Base-by-base conservation (phyloP, 2,329 filamentous ascomycete genomes). In the Diaporthe caulivora region DNA sequence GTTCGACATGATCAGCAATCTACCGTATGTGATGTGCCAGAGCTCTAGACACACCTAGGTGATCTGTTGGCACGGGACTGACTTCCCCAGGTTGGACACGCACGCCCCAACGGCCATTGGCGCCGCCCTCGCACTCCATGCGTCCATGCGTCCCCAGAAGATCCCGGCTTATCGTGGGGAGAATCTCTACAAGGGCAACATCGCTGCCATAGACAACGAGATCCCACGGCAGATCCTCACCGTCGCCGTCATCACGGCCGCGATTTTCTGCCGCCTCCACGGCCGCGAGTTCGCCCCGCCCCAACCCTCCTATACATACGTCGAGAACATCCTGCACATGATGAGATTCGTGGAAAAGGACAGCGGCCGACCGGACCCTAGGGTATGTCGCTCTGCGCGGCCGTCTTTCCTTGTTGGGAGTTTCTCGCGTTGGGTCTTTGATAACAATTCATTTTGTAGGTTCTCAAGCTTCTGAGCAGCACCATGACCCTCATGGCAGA, bases 241-340 rank as follows among this genome's bases (percentile, higher is more conserved):
- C 21, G 44, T 26, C 62, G 9, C 31, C 7, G 47, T 29, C 31
- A 40, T 65, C 29, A 21, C 29, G 18, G 31, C 62, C 10, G 62
- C 62, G 11, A 13, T 65, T 11, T 65, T 65, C 62, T 65, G 62
- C n/a, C 62, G 44, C 29, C 62, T 67, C 62, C 47, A 67, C n/a
- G 62, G 62, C 11, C 62, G 62, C 13, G 62, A 67, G 4, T 67
- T 67, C n/a, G 31, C 47, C 8, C 62, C 47, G 5, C 47, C 47
- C 15, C n/a, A 37, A 2, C 15, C 31, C 49, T 1, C 13, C 11
- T 67, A 67, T n/a, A 53, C 62, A 1, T 53, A 67, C n/a, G n/a
- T 53, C 18, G 62, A 67, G 62, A 67, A 67, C n/a, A 53, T 53
- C n/a, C 47, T 67, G 8, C 62, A 40, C 62, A 65, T 65, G 62